Percentiles rank a stretch among this genome's conserved stretches.
Conservation (phyloP, 768 basidiomycete genomes). For the Rhodosporidiobolus odoratus region DNA sequence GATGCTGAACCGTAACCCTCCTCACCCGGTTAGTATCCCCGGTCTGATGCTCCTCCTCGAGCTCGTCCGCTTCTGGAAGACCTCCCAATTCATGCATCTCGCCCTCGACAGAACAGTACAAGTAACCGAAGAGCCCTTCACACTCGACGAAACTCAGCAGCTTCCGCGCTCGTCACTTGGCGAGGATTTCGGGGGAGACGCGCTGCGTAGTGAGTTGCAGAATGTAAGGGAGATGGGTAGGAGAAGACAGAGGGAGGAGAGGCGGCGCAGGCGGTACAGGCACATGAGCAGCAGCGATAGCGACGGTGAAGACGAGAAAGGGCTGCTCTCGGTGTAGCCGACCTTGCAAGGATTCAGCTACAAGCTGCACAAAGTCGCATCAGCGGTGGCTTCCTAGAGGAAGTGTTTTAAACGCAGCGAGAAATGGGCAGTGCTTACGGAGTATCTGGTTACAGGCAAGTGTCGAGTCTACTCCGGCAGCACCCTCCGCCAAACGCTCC, state of each 20-base stretch:
- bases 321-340: conserved; percentile 2
- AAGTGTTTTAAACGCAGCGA: too few relatives aligned
- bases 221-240: conserved; percentile 1
- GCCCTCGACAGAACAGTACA: neutral
- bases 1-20: neutral
- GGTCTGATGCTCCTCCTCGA: conserved; percentile 17
- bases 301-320: neutral
- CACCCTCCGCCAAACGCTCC: conserved; percentile 61
- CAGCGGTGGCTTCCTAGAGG: too few relatives aligned
- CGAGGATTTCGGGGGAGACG: neutral
- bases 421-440: too few relatives aligned
- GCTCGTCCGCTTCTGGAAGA: neutral
- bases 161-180: neutral
- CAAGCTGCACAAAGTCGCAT: too few relatives aligned
- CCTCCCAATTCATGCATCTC: neutral
- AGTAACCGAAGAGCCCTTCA: neutral
- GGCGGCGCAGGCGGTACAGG: neutral
- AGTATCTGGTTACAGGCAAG: too few relatives aligned
- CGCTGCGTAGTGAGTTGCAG: neutral
- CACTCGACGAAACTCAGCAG: neutral
- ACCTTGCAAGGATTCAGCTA: neutral
- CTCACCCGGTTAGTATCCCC: conserved; percentile 3
- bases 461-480: neutral
- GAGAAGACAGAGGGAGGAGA: neutral
- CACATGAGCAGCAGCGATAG: neutral